Evolutionary conservation across 176 grass and related monocot genomes (phyloP).

Genomic region (Rhipidocladum racemiflorum): DNA sequence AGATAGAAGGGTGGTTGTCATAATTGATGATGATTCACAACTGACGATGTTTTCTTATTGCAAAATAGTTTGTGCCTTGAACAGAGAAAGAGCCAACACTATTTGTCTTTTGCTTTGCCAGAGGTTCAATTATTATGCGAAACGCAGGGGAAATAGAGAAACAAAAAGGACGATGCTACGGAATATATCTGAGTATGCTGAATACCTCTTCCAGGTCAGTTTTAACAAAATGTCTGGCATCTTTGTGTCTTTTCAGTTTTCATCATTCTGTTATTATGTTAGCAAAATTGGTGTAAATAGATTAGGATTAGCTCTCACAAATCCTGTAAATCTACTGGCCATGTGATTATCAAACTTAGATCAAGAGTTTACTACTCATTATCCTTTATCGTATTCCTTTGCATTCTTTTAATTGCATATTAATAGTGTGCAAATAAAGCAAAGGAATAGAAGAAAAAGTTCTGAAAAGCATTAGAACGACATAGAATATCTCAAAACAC

Average conservation of each 20-base stretch:
- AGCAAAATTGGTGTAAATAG: neutral
- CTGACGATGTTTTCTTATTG: no score
- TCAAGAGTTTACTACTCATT: neutral
- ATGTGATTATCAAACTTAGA: slow-evolving; percentile 9
- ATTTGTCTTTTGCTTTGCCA: no score
- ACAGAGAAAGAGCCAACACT: no score
- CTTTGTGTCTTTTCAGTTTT: neutral
- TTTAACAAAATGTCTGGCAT: slow-evolving; percentile 4
- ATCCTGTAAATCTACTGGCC: neutral
- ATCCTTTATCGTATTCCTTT: slow-evolving; percentile 10
- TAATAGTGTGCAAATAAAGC: neutral
- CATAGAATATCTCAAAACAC: neutral
- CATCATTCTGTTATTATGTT: neutral
- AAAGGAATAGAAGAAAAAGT: neutral
- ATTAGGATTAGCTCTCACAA: neutral
- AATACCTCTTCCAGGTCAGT: slow-evolving; percentile 76
- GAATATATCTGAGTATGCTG: slow-evolving; percentile 70
- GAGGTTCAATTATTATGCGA: neutral
- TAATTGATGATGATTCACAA: neutral
- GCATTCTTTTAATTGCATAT: neutral
- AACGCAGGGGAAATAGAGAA: slow-evolving; percentile 63
- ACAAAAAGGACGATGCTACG: slow-evolving; percentile 54
- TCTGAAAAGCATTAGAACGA: slow-evolving; percentile 3
- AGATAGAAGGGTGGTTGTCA: neutral
- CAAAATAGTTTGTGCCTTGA: no score